Evolutionary conservation across 208 protist genomes (phyloP).

Genomic region (Trypanosoma conorhini): DNA sequence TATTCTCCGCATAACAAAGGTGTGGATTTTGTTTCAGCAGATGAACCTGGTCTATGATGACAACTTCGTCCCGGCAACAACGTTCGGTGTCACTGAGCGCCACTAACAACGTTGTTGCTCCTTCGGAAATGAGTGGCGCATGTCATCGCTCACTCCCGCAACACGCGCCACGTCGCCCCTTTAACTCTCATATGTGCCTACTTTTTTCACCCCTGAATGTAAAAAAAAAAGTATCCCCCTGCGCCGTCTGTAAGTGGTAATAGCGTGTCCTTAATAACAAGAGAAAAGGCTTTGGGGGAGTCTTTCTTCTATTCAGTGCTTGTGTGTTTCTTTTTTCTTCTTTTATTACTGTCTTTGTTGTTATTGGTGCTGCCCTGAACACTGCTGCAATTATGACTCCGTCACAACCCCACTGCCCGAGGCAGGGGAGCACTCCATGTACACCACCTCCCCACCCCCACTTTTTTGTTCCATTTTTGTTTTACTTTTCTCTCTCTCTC

Average conservation of each 20-base stretch:
- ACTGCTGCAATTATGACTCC: background rate
- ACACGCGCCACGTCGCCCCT: no score
- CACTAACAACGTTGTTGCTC: constrained; percentile 14
- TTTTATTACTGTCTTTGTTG: background rate
- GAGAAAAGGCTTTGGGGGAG: no score
- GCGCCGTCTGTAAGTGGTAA: no score
- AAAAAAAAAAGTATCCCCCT: no score
- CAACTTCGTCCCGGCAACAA: constrained; percentile 76
- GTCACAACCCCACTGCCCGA: background rate
- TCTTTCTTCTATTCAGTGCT: no score
- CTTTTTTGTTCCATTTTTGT: background rate
- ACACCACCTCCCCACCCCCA: background rate
- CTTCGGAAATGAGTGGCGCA: background rate
- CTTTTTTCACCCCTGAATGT: no score
- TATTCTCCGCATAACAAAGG: constrained; percentile 81
- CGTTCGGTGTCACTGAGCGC: constrained; percentile 76
- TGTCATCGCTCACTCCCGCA: no score
- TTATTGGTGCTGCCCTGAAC: background rate
- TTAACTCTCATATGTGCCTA: no score
- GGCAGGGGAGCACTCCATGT: background rate
- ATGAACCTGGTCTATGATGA: constrained; percentile 88
- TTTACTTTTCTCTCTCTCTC: constrained; percentile 15
- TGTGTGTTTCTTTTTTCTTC: no score
- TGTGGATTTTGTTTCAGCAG: constrained; percentile 91
- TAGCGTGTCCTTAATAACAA: no score